phyloP scores from a whole-genome alignment of 2,329 filamentous ascomycete genomes.

The Pseudogymnoascus sp. region DNA sequence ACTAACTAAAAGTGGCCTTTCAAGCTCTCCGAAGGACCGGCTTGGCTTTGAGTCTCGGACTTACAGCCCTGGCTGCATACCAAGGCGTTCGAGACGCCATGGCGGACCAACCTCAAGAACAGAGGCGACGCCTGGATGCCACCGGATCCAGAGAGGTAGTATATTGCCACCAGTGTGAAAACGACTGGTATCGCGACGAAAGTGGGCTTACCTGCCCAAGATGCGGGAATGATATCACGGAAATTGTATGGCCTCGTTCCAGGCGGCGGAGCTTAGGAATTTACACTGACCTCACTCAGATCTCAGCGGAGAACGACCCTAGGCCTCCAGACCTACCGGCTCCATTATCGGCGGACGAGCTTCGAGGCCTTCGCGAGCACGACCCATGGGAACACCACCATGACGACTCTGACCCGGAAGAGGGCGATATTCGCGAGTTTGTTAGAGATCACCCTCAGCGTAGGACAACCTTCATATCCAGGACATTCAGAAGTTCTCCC shows the following conservation, averaged over 20 bases:
- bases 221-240: slow-evolving; percentile 72
- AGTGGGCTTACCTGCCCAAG: slow-evolving; percentile 63
- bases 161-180: slow-evolving; percentile 72
- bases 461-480: slow-evolving; percentile 20
- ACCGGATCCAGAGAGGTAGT: slow-evolving; percentile 59
- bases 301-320: slow-evolving; percentile 47
- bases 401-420: slow-evolving; percentile 48
- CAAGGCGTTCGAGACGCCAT: slow-evolving; percentile 38
- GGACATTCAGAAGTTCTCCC: slow-evolving; percentile 18
- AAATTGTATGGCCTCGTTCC: slow-evolving; percentile 57
- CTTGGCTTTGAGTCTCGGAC: slow-evolving; percentile 50
- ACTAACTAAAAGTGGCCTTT: slow-evolving; percentile 43
- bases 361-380: slow-evolving; percentile 19
- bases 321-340: slow-evolving; percentile 33
- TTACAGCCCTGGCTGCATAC: slow-evolving; percentile 48
- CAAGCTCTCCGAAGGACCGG: slow-evolving; percentile 45
- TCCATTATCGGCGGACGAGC: slow-evolving; percentile 15
- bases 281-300: neutral
- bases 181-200: slow-evolving; percentile 73
- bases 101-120: slow-evolving; percentile 22
- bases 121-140: slow-evolving; percentile 40
- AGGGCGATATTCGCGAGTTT: slow-evolving; percentile 48
- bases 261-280: neutral
- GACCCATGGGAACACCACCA: slow-evolving; percentile 25
- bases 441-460: slow-evolving; percentile 24